phyloP scores from a whole-genome alignment of 1,139 yeast genomes.

The Saccharomycopsis hybrid region DNA sequence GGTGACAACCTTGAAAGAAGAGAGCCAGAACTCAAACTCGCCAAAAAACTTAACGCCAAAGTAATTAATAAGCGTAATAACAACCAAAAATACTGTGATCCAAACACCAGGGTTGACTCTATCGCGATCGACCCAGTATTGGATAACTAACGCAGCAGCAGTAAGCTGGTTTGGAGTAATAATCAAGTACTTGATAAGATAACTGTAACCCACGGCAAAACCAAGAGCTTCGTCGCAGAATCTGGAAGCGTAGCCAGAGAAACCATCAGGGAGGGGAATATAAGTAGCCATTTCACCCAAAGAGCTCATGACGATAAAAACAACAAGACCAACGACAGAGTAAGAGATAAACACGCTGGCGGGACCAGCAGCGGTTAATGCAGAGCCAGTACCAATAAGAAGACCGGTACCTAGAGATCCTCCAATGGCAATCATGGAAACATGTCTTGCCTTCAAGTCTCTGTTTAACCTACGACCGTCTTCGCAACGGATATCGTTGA shows the following conservation, averaged over 20 bases:
- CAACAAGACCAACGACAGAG: slow-evolving; percentile 53
- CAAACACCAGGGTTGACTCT: slow-evolving; percentile 51
- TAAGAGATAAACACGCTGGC: slow-evolving; percentile 60
- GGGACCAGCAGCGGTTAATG: slow-evolving; percentile 62
- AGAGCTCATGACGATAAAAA: slow-evolving; percentile 63
- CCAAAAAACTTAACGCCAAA: slow-evolving; percentile 40
- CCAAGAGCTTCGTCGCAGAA: slow-evolving; percentile 68
- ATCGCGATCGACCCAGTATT: slow-evolving; percentile 50
- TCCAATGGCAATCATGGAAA: slow-evolving; percentile 65
- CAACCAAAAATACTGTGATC: slow-evolving; percentile 46
- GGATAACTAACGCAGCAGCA: slow-evolving; percentile 56
- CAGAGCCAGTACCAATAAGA: slow-evolving; percentile 63
- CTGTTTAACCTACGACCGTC: slow-evolving; percentile 54
- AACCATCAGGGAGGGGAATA: slow-evolving; percentile 63
- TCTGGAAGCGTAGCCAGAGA: slow-evolving; percentile 62
- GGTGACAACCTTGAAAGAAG: slow-evolving; percentile 52
- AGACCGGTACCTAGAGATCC: slow-evolving; percentile 62
- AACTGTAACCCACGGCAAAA: slow-evolving; percentile 67
- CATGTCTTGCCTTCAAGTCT: slow-evolving; percentile 62
- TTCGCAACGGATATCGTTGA: slow-evolving; percentile 1
- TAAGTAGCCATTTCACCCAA: slow-evolving; percentile 74
- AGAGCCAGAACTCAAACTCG: slow-evolving; percentile 64
- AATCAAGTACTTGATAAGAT: slow-evolving; percentile 56
- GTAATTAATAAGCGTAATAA: slow-evolving; percentile 35
- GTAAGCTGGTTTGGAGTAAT: slow-evolving; percentile 53